Evolutionary conservation across 2,329 filamentous ascomycete species (phyloP).

Genomic region (Ramularia collo-cygni): DNA sequence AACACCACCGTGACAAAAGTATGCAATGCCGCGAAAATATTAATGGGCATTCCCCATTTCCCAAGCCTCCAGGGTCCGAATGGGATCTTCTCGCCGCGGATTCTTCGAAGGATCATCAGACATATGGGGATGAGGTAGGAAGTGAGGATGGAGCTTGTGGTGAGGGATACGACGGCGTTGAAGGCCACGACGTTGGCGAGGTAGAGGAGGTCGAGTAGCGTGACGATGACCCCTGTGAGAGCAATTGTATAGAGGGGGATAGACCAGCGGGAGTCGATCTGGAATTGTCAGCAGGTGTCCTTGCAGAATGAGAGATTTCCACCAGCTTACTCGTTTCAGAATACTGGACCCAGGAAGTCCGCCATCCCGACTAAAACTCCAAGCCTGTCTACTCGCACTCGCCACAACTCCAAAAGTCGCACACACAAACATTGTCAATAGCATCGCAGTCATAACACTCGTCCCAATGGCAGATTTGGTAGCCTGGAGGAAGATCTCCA

Average conservation of each 20-base stretch:
- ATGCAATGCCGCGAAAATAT: conserved; percentile 34
- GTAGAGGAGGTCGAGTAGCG: conserved; percentile 31
- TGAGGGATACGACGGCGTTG: conserved; percentile 37
- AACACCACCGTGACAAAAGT: conserved; percentile 43
- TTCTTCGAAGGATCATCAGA: conserved; percentile 31
- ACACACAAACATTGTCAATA: conserved; percentile 27
- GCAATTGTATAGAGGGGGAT: conserved; percentile 10
- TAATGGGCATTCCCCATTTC: conserved; percentile 33
- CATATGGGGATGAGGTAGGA: conserved; percentile 36
- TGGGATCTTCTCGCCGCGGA: conserved; percentile 30
- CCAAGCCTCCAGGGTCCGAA: conserved; percentile 35
- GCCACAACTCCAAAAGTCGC: conserved; percentile 29
- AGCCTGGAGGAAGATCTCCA: conserved; percentile 30
- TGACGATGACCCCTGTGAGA: conserved; percentile 18
- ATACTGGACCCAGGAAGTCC: too few species aligned
- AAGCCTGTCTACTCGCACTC: conserved; percentile 25
- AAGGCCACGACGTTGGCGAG: conserved; percentile 35
- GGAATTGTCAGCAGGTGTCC: background rate
- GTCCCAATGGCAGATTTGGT: conserved; percentile 27
- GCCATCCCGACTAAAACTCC: conserved; percentile 34
- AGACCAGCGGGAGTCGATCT: background rate
- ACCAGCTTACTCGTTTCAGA: too few species aligned
- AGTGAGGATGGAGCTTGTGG: conserved; percentile 32
- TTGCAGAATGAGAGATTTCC: too few species aligned
- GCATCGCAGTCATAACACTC: conserved; percentile 26